Base-by-base conservation (phyloP, 495 filamentous ascomycete genomes). In the Penicillium mononematosum region DNA sequence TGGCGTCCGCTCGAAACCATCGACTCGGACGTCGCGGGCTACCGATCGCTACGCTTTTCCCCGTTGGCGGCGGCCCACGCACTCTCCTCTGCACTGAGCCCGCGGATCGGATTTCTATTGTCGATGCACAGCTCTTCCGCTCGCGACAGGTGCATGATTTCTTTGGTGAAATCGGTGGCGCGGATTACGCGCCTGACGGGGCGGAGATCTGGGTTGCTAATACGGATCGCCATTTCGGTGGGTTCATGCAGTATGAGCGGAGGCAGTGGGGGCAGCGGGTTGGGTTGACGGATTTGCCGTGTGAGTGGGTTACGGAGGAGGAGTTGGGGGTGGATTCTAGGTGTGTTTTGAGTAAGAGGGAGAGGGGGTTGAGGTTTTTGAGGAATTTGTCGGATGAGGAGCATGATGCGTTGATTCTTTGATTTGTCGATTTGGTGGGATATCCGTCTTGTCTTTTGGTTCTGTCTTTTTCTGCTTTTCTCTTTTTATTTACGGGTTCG, bases 131-230 rank as follows among this genome's bases (percentile, higher is more conserved):
- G 55, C 83, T 79, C 11, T 92, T 83, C 69, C 70, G 75, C 9
- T 78, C 80, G 12, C 84, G 84, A 55, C 92, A 96, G 65, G 86
- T 84, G 9, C 72, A 96, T 3, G 89, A 91, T 59, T 86, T 96
- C 64, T 96, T 95, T 63, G 92, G 93, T 16, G 88, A 93, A 60
- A 82, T 95, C 27, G 90, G 85, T 4, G 93, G 93, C 4, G 79
- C 91, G 3, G 82, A 83, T 38, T 88, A 92, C 59, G 76, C 85
- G 22, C 83, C 86, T 20, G 89, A 86, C 58, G 93, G 92, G 5
- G 73, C 80, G 39, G 80, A 85, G 46, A 74, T 96, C 36, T 84
- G 84, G 62, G 83, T 94, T 3, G 82, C 89, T 17, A 93, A 89
- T 57, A 81, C 82, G 19, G 93, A 98, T 65, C 75, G 74, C 24